Evolutionary conservation across 1,284 basidiomycete species (phyloP).

Genomic region (Naganishia cerealis): DNA sequence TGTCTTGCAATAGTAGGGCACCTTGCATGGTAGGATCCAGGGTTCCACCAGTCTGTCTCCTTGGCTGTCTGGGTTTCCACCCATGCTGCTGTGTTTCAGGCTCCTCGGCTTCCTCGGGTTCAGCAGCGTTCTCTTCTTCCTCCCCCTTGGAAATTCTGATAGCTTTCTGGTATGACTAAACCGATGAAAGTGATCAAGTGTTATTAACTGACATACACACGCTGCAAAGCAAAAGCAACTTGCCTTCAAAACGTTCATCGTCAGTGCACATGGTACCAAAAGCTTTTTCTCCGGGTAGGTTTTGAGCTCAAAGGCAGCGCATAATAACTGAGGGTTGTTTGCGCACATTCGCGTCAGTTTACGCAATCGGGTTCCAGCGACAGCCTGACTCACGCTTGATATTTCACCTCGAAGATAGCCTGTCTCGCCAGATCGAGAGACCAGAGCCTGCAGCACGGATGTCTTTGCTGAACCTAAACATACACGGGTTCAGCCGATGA

Average conservation of each 20-base stretch:
- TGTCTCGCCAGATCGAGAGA: conserved; percentile 60
- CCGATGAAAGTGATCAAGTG: background rate
- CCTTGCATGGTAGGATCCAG: conserved; percentile 77
- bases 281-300: conserved; percentile 56
- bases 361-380: background rate
- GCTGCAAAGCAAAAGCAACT: conserved; percentile 28
- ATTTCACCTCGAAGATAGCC: conserved; percentile 55
- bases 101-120: conserved; percentile 27
- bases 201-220: background rate
- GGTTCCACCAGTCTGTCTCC: conserved; percentile 46
- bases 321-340: conserved; percentile 59
- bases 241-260: conserved; percentile 64
- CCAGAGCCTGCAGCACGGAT: conserved; percentile 68
- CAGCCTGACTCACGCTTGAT: conserved; percentile 24
- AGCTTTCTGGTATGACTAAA: conserved; percentile 55
- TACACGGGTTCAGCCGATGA: background rate
- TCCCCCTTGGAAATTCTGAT: conserved; percentile 35
- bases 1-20: conserved; percentile 75
- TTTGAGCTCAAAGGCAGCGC: conserved; percentile 63
- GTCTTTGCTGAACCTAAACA: conserved; percentile 61
- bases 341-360: background rate
- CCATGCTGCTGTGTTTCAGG: conserved; percentile 26
- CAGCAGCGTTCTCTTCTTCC: conserved; percentile 22
- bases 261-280: conserved; percentile 67
- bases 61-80: conserved; percentile 47